Conservation (phyloP, 2,329 filamentous ascomycete species). For the Thielaviopsis populi region DNA sequence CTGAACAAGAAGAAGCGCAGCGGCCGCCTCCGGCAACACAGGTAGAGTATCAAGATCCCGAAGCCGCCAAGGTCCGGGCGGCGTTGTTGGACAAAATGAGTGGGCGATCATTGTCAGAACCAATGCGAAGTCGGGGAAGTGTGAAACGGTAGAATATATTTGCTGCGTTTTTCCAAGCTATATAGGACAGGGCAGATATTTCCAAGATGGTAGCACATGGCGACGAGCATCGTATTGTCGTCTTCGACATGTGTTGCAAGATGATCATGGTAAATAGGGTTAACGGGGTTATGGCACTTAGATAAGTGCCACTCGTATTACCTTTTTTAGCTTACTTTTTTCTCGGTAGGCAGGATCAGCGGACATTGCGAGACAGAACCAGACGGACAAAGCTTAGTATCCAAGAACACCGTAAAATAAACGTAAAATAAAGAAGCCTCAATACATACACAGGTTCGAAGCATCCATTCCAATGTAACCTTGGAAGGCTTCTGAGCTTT, state of each 20-base stretch:
- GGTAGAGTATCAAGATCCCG: constrained; percentile 38
- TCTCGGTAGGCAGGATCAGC: background rate
- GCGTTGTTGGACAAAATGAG: constrained; percentile 32
- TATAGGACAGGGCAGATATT: no score
- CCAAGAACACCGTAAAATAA: background rate
- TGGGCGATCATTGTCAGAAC: background rate
- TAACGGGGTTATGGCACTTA: no score
- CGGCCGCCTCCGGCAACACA: constrained; percentile 33
- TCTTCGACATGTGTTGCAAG: no score
- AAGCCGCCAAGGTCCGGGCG: constrained; percentile 31
- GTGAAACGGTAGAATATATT: background rate
- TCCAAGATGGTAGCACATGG: no score
- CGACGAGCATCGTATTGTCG: no score
- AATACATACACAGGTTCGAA: background rate
- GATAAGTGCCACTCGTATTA: background rate
- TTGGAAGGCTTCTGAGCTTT: background rate
- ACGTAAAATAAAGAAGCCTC: background rate
- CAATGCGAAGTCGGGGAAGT: background rate
- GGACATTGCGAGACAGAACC: background rate
- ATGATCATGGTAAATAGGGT: no score
- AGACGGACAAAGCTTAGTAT: background rate
- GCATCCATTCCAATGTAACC: background rate
- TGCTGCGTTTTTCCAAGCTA: background rate
- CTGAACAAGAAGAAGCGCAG: background rate
- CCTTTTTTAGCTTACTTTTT: background rate